phyloP scores from a whole-genome alignment of 2,329 filamentous ascomycete species.

The Nemania serpens region DNA sequence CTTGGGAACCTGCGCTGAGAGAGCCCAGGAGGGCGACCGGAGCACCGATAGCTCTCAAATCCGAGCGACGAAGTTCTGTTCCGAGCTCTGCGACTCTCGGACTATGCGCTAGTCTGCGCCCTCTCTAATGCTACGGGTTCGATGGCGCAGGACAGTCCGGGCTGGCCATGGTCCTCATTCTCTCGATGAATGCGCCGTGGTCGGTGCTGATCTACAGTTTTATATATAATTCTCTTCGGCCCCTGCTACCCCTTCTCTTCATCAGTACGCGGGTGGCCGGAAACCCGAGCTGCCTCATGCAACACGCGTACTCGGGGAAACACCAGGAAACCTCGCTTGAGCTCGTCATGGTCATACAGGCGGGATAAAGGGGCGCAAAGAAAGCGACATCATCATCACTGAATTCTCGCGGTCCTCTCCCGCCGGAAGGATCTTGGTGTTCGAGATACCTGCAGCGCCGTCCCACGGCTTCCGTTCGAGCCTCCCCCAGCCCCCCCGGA shows the following conservation, averaged over 20 bases:
- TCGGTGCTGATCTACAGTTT: neutral
- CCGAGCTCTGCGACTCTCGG: neutral
- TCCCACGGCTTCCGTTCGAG: neutral
- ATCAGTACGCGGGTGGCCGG: neutral
- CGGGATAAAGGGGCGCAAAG: constrained; percentile 1
- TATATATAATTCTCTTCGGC: neutral
- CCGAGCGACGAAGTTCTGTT: neutral
- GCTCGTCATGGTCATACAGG: constrained; percentile 2
- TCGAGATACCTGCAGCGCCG: constrained; percentile 5
- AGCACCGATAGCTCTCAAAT: neutral
- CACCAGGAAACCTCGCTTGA: neutral
- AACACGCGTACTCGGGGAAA: neutral
- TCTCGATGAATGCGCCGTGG: neutral
- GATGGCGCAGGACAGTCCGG: neutral
- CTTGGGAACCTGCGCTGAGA: neutral
- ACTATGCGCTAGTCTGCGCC: neutral
- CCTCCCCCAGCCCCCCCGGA: neutral
- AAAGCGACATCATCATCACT: neutral
- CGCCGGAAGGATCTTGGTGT: constrained; percentile 10
- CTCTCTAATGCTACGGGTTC: neutral
- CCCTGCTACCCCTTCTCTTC: neutral
- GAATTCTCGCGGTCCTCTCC: constrained; percentile 24
- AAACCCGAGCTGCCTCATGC: neutral
- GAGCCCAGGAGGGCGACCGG: neutral
- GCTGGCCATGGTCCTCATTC: neutral